phyloP scores from a whole-genome alignment of 2,329 filamentous ascomycete genomes.

The Epichloe brachyelytri region DNA sequence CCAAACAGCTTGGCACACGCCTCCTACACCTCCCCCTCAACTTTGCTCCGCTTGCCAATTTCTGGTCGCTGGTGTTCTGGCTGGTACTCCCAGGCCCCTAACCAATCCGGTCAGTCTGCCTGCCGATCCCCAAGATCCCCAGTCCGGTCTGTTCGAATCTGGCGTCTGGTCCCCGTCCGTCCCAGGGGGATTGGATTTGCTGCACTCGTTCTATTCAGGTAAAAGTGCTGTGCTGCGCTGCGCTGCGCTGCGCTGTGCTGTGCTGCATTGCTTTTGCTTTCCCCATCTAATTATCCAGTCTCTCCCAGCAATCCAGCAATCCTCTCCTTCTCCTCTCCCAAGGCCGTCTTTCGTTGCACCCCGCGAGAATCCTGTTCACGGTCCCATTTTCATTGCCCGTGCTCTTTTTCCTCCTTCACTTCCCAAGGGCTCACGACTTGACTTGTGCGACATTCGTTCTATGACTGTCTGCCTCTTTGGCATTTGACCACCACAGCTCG shows the following conservation, averaged over 20 bases:
- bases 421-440: not conserved
- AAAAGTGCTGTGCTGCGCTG: not conserved
- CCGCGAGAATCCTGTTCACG: too few species aligned
- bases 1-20: too few species aligned
- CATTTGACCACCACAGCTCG: not conserved
- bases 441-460: not conserved
- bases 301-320: too few species aligned
- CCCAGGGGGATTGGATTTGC: too few species aligned
- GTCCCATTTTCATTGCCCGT: not conserved
- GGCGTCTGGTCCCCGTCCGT: not conserved
- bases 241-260: not conserved
- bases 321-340: not conserved
- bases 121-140: not conserved
- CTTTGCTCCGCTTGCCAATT: conserved; percentile 2
- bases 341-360: not conserved
- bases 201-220: not conserved
- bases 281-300: too few species aligned
- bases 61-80: not conserved
- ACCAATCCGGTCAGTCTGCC: too few species aligned
- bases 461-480: not conserved
- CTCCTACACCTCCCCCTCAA: not conserved
- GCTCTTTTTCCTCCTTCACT: not conserved
- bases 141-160: not conserved
- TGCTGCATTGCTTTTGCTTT: not conserved
- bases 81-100: too few species aligned